A percentile compares a stretch with the other conserved stretches of the same genome.
These are phyloP conservation scores for Sherardia arvensis DNA, from an alignment of 257 asterid species.

Conservation along the genomic window DNA sequence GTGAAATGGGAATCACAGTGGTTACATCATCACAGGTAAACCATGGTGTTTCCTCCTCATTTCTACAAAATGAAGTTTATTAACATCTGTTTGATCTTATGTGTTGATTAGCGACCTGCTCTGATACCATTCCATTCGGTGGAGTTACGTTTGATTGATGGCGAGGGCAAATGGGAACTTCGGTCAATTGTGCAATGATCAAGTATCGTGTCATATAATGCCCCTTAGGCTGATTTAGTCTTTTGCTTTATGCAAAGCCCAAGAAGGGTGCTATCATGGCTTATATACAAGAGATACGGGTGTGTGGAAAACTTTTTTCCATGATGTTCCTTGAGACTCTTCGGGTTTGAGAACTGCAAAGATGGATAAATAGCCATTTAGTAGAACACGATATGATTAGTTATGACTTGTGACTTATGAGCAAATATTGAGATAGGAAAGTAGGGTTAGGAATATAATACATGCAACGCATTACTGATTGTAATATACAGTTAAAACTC, in stretches of 20 bases:
- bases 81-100: background rate
- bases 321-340: background rate
- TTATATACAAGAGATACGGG: background rate
- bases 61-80: background rate
- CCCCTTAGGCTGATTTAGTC: background rate
- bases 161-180: slow-evolving; percentile 99
- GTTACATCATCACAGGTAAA: slow-evolving; percentile 94
- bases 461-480: slow-evolving; percentile 7
- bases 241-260: background rate
- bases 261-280: background rate
- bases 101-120: slow-evolving; percentile 70
- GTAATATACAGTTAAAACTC: too few species aligned
- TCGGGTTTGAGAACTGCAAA: background rate
- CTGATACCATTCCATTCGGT: slow-evolving; percentile 85
- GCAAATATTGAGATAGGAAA: background rate
- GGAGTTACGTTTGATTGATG: slow-evolving; percentile 89
- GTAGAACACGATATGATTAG: slow-evolving; percentile 1
- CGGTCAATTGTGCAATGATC: slow-evolving; percentile 62
- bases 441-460: slow-evolving; percentile 10
- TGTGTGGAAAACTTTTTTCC: background rate
- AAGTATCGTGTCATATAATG: background rate
- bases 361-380: background rate
- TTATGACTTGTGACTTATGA: background rate
- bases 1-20: slow-evolving; percentile 73
- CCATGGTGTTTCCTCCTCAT: slow-evolving; percentile 1